Percentiles rank a stretch among this genome's conserved stretches.
These are phyloP conservation scores for Nigrospora sphaerica DNA, from an alignment of 2,329 filamentous ascomycete genomes.

Conservation along the genomic window DNA sequence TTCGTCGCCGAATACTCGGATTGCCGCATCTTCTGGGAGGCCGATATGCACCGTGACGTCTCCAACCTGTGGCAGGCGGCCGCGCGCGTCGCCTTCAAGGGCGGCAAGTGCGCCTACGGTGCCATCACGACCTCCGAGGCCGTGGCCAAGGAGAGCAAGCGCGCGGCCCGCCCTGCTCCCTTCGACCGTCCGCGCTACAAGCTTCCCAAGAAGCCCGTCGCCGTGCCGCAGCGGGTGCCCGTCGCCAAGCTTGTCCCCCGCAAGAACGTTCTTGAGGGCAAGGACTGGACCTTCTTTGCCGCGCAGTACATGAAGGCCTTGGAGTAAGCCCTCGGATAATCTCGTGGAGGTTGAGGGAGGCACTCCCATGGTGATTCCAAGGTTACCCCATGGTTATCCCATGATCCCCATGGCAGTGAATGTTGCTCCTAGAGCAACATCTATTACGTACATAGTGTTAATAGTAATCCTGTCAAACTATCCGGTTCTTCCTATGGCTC, in stretches of 20 bases:
- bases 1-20: constrained; percentile 39
- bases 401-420: too few species aligned
- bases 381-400: too few species aligned
- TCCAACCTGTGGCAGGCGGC: constrained; percentile 39
- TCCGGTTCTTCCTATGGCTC: too few species aligned
- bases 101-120: constrained; percentile 30
- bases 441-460: too few species aligned
- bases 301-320: constrained; percentile 12
- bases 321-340: background rate
- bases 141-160: constrained; percentile 6
- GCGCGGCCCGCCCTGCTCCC: constrained; percentile 5
- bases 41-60: constrained; percentile 38
- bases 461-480: too few species aligned
- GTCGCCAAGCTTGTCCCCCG: constrained; percentile 1
- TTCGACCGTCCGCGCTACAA: constrained; percentile 13
- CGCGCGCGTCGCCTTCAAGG: constrained; percentile 31
- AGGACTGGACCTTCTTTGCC: constrained; percentile 10
- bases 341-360: too few species aligned
- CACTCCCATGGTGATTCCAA: too few species aligned
- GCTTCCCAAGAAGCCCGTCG: constrained; percentile 4
- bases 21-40: constrained; percentile 44
- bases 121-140: constrained; percentile 15
- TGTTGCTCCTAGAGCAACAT: too few species aligned
- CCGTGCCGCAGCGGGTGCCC: background rate
- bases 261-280: constrained; percentile 8